These are phyloP conservation scores for Laetiporus sulphureus DNA, from an alignment of 1,284 basidiomycete species.

Conservation along the genomic window DNA sequence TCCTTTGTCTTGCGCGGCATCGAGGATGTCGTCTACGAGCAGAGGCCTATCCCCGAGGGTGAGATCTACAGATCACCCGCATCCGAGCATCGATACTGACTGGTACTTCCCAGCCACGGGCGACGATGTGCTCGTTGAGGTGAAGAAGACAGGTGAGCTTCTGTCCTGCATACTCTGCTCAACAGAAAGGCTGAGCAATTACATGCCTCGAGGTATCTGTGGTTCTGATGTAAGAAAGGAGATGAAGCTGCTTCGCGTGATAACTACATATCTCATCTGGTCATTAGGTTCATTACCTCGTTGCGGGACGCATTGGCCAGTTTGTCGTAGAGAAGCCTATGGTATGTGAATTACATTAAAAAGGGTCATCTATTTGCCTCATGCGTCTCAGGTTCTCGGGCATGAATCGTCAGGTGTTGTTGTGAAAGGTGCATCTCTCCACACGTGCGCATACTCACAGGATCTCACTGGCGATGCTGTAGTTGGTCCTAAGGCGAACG, in stretches of 20 bases:
- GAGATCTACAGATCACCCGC: conserved; percentile 21
- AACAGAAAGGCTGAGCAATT: too few relatives aligned
- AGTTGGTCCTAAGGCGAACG: conserved; percentile 69
- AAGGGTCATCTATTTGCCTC: conserved; percentile 2
- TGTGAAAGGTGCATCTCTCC: conserved; percentile 34
- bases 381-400: conserved; percentile 44
- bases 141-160: conserved; percentile 84
- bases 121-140: conserved; percentile 82
- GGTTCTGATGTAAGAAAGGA: conserved; percentile 67
- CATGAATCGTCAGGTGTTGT: conserved; percentile 59
- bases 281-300: conserved; percentile 66
- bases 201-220: conserved; percentile 67
- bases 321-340: conserved; percentile 76
- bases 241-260: conserved; percentile 6
- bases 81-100: too few relatives aligned
- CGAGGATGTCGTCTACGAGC: conserved; percentile 70
- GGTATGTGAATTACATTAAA: too few relatives aligned
- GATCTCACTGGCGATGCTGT: conserved; percentile 4
- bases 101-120: conserved; percentile 43
- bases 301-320: conserved; percentile 72
- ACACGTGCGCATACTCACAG: too few relatives aligned
- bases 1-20: conserved; percentile 76
- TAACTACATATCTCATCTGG: conserved; percentile 6
- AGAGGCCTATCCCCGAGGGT: conserved; percentile 76
- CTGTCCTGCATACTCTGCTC: too few relatives aligned